Evolutionary conservation across 768 basidiomycete genomes (phyloP), one percentile per base, ranked within the genome.

Genomic region (Serendipita vermifera): DNA sequence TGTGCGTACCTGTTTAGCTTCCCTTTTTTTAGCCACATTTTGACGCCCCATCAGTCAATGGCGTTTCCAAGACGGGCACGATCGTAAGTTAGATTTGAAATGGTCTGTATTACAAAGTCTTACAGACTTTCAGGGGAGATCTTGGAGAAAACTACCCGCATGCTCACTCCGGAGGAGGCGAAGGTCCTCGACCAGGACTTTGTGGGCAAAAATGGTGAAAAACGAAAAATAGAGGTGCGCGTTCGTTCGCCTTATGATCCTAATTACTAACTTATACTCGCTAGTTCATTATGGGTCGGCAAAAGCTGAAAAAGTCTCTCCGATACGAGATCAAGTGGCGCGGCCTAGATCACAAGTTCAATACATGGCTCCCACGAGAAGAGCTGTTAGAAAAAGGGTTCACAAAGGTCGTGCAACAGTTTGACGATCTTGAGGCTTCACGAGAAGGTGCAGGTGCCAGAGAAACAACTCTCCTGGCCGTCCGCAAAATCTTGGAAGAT

Each of bases 61-160:
- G 93, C 86, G 93, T 63, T 98, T 92, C 80, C 93, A 97, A 67
- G 93, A 96, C 69, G 94, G 93, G 48, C 87, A 94, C 70, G 93
- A 98, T 76, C 86, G 91, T 87, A 67, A 61, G 81, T 74, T 7
- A 40, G n/a, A n/a, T n/a, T 41, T 17, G 13, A 17, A 3, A 15
- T 56, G 1, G 22, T 56, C 13, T 13, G 14, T 24, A n/a, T 24
- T 1, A 29, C 55, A 5, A 41, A 57, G 43, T 53, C 51, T 58
- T 38, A 56, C 29, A 26, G 48, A 41, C 59, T 46, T 58, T 59
- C 57, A 88, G 85, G 85, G 61, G 93, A 98, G 71, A 72, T 94
- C 33, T 63, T 96, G 61, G 89, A 93, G 70, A 96, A 97, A 70
- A 81, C 79, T 3, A 92, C 90, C 3, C 89, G 94, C 59, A 80